Conservation (phyloP, 768 basidiomycete species). For the Termitomyces sp. region DNA sequence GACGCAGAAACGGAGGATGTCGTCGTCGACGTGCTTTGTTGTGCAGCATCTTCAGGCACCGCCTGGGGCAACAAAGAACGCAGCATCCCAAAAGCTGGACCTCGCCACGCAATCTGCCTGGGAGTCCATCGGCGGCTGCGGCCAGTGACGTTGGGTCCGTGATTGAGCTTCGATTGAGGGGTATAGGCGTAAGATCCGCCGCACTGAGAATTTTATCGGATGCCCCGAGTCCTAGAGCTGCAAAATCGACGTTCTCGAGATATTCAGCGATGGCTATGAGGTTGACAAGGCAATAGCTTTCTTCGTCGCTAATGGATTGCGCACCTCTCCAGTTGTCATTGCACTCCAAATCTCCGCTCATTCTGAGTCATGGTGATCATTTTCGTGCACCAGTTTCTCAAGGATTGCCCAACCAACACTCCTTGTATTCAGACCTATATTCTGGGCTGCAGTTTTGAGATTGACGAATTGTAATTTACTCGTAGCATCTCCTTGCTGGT, state of each 20-base stretch:
- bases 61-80: constrained; percentile 66
- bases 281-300: constrained; percentile 91
- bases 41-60: constrained; percentile 15
- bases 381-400: constrained; percentile 57
- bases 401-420: constrained; percentile 77
- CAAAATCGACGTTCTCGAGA: constrained; percentile 90
- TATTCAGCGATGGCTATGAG: constrained; percentile 95
- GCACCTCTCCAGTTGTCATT: constrained; percentile 64
- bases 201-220: constrained; percentile 60
- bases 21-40: background rate
- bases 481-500: constrained; percentile 56
- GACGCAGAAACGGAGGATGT: background rate
- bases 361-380: constrained; percentile 51
- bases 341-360: constrained; percentile 71
- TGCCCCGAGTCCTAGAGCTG: constrained; percentile 56
- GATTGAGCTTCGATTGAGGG: constrained; percentile 54
- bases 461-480: constrained; percentile 69
- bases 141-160: constrained; percentile 43
- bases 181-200: constrained; percentile 79
- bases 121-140: constrained; percentile 40
- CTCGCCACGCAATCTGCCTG: constrained; percentile 59
- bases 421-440: constrained; percentile 57
- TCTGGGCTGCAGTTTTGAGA: constrained; percentile 69
- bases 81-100: constrained; percentile 83
- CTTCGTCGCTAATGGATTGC: constrained; percentile 70